Evolutionary conservation across 257 asterid species (phyloP).

Genomic region (Scutellaria baicalensis): DNA sequence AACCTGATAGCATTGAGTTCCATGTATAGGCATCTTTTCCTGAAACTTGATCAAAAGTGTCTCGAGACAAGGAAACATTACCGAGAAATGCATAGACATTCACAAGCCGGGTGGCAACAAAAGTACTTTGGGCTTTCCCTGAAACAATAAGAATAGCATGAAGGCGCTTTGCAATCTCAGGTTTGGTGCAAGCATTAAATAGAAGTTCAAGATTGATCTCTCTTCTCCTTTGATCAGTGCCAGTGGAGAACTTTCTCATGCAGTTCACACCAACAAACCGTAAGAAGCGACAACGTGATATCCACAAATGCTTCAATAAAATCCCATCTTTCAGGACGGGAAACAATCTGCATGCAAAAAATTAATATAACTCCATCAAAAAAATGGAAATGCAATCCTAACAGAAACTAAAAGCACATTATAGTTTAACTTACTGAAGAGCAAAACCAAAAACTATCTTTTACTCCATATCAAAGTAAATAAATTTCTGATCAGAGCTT

Average conservation of each 20-base stretch:
- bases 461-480: background rate
- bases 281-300: slow-evolving; percentile 8
- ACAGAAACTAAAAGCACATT: background rate
- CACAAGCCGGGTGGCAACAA: slow-evolving; percentile 50
- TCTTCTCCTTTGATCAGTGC: slow-evolving; percentile 13
- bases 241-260: slow-evolving; percentile 20
- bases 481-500: background rate
- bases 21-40: slow-evolving; percentile 62
- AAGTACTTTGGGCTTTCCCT: slow-evolving; percentile 47
- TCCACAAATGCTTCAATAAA: slow-evolving; percentile 5
- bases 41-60: slow-evolving; percentile 39
- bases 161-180: slow-evolving; percentile 35
- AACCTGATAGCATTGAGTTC: slow-evolving; percentile 75
- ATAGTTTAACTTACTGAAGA: background rate
- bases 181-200: slow-evolving; percentile 45
- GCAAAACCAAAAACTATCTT: background rate
- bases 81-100: slow-evolving; percentile 65
- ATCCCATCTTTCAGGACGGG: slow-evolving; percentile 35
- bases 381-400: background rate
- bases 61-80: slow-evolving; percentile 42
- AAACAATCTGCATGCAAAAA: slow-evolving; percentile 24
- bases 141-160: slow-evolving; percentile 69
- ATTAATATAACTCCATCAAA: background rate
- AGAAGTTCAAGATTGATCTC: slow-evolving; percentile 46
- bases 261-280: slow-evolving; percentile 23